Evolutionary conservation across 1,284 basidiomycete genomes (phyloP).

Genomic region (Mycena sp.): DNA sequence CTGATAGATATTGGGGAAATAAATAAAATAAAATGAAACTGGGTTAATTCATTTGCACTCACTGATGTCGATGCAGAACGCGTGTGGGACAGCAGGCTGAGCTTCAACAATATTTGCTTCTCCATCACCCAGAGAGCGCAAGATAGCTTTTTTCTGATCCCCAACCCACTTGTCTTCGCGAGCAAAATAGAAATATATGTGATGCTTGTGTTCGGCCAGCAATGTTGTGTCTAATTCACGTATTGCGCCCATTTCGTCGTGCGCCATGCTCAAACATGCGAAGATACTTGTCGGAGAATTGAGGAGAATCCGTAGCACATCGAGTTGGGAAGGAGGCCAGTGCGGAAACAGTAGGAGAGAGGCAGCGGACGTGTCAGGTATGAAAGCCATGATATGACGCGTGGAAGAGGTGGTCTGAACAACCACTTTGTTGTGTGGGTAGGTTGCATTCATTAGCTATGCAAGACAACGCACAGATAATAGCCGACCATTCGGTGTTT

Average conservation of each 20-base stretch:
- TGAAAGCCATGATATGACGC: conserved; percentile 50
- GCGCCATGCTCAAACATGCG: conserved; percentile 63
- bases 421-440: conserved; percentile 49
- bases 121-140: conserved; percentile 46
- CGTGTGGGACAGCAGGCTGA: conserved; percentile 60
- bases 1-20: conserved; percentile 39
- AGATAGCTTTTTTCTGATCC: conserved; percentile 51
- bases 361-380: conserved; percentile 31
- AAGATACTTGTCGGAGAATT: conserved; percentile 56
- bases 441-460: background rate
- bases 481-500: conserved; percentile 63
- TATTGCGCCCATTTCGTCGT: conserved; percentile 70
- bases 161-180: conserved; percentile 70
- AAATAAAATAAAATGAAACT: conserved; percentile 29
- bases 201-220: conserved; percentile 49
- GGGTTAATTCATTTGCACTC: conserved; percentile 48
- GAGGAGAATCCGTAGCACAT: conserved; percentile 57
- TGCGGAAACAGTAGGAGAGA: conserved; percentile 35
- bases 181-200: conserved; percentile 64
- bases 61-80: conserved; percentile 68
- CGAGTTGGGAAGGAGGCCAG: conserved; percentile 45
- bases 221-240: conserved; percentile 54
- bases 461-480: conserved; percentile 48
- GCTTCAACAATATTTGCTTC: conserved; percentile 54
- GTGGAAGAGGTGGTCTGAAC: conserved; percentile 56